Evolutionary conservation across 2,329 filamentous ascomycete genomes (phyloP).

Genomic region (Colletotrichum simmondsii): DNA sequence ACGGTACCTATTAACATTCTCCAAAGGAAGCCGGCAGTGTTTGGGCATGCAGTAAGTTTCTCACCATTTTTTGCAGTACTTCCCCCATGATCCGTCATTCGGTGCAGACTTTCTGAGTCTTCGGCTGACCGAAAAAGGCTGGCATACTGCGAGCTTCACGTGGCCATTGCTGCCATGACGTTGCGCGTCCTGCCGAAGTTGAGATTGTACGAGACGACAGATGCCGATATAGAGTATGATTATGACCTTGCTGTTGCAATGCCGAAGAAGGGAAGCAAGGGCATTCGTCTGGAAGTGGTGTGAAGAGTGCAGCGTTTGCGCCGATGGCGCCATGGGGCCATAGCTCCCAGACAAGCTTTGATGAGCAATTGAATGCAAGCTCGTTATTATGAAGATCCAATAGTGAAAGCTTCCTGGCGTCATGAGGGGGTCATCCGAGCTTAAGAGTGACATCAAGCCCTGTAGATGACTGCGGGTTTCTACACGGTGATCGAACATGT

Average conservation of each 20-base stretch:
- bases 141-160: slow-evolving; percentile 42
- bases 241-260: slow-evolving; percentile 39
- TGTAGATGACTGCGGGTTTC: neutral
- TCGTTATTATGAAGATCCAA: neutral
- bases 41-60: slow-evolving; percentile 36
- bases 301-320: neutral
- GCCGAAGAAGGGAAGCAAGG: slow-evolving; percentile 29
- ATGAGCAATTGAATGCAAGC: neutral
- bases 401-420: neutral
- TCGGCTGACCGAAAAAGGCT: slow-evolving; percentile 36
- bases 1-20: slow-evolving; percentile 31
- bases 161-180: slow-evolving; percentile 11
- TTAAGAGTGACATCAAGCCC: neutral
- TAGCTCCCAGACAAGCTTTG: neutral
- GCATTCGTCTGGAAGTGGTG: slow-evolving; percentile 11
- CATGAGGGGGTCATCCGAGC: neutral
- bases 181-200: slow-evolving; percentile 39
- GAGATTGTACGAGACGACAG: slow-evolving; percentile 41
- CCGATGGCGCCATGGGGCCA: neutral
- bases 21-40: slow-evolving; percentile 34
- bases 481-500: neutral
- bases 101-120: neutral
- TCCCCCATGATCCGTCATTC: neutral
- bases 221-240: slow-evolving; percentile 41
- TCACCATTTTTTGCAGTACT: slow-evolving; percentile 25